Base-by-base conservation (phyloP, 1,284 basidiomycete species). In the Pseudozyma sp. region DNA sequence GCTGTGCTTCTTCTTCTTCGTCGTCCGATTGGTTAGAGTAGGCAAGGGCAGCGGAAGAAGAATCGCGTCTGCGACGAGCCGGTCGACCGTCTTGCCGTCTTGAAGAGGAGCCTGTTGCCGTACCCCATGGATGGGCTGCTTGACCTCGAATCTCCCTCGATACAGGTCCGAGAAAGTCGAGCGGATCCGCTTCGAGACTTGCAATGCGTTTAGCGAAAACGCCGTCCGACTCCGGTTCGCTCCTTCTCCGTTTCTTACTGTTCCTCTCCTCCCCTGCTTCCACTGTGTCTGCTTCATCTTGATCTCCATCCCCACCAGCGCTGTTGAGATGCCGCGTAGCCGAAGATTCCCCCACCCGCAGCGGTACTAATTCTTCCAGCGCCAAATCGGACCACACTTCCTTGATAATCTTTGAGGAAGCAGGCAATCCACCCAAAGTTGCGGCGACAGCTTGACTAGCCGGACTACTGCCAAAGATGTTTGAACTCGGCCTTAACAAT, bases 321-420 rank as follows among this genome's bases (percentile, higher is more conserved):
- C 35, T 55, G 40, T 49, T 40, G 51, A 67, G 52, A 21, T 66
- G 67, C 2, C 64, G 63, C 2, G 60, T 43, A 0, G 67, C 72
- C 7, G 72, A 67, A 5, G 72, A 67, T 5, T 53, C 52, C 5
- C 67, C 72, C 5, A 75, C 16, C 4, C 44, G 39, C 10, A 38
- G 42, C 5, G 79, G 79, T 3, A 79, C 55, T 0, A 81, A 59
- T 57, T 69, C 61, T 43, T 81, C 80, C 1, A 81, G 68, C 25
- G 71, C 78, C n/a, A 81, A 47, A 50, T 81, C 80, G 10, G 76
- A 61, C 80, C 80, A 81, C 1, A 81, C 72, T 48, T 76, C 77
- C 40, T 40, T 58, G 43, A 59, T 18, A 39, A 58, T 62, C 49
- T 57, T 76, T 45, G 59, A 47, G 1, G 57, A 59, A 3, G 63